Evolutionary conservation across 2,329 filamentous ascomycete species (phyloP).

Genomic region (Cladosporium halotolerans): DNA sequence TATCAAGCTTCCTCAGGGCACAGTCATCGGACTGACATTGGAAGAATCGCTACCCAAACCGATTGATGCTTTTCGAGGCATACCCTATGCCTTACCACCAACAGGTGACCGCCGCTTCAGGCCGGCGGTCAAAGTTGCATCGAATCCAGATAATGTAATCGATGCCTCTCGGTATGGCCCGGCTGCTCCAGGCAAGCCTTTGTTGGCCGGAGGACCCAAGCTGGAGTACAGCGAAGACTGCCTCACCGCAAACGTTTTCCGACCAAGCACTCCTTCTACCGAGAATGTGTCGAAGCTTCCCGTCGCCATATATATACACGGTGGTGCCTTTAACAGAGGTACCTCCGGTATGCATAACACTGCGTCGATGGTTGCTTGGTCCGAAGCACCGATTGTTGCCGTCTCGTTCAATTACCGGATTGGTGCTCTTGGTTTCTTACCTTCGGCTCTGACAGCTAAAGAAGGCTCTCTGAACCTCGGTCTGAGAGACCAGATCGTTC

Average conservation of each 20-base stretch:
- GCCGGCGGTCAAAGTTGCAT: background rate
- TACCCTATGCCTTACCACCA: conserved; percentile 9
- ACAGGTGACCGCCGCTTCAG: conserved; percentile 3
- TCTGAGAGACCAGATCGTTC: conserved; percentile 35
- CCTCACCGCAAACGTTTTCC: conserved; percentile 54
- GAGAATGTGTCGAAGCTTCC: conserved; percentile 39
- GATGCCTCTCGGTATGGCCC: conserved; percentile 7
- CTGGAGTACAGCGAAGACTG: conserved; percentile 45
- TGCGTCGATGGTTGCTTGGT: conserved; percentile 54
- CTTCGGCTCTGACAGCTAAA: conserved; percentile 45
- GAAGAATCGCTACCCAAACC: background rate
- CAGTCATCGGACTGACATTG: conserved; percentile 3
- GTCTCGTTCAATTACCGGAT: conserved; percentile 59
- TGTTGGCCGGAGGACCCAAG: conserved; percentile 6
- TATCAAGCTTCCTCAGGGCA: background rate
- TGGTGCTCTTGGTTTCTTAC: conserved; percentile 62
- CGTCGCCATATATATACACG: conserved; percentile 56
- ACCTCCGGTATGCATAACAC: conserved; percentile 54
- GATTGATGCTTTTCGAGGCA: conserved; percentile 3
- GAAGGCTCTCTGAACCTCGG: conserved; percentile 46
- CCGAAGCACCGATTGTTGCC: conserved; percentile 44
- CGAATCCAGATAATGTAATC: background rate
- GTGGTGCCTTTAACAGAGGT: conserved; percentile 50
- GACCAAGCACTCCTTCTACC: conserved; percentile 30
- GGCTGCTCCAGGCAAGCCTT: conserved; percentile 5